Conservation (phyloP, 2,329 filamentous ascomycete genomes). For the Xylariaceae sp. region DNA sequence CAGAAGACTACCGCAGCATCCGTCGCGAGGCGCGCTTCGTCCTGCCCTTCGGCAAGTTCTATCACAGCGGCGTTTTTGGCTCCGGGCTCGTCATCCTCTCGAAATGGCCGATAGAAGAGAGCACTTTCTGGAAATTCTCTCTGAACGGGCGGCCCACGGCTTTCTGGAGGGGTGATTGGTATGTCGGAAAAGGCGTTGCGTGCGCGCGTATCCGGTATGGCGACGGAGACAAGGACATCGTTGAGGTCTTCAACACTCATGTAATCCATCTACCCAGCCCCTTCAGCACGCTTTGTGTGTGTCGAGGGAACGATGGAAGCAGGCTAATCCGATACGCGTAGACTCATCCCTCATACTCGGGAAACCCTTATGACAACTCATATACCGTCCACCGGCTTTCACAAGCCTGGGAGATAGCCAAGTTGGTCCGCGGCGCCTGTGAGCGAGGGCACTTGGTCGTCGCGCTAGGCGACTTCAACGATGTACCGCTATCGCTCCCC, state of each 20-base stretch:
- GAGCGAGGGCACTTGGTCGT: constrained; percentile 80
- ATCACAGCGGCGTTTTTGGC: constrained; percentile 83
- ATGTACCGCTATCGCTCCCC: constrained; percentile 81
- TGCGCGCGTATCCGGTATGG: constrained; percentile 75
- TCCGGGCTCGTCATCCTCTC: constrained; percentile 85
- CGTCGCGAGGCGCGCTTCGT: constrained; percentile 67
- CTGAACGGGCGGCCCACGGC: constrained; percentile 90
- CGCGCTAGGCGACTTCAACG: constrained; percentile 92
- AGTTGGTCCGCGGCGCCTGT: constrained; percentile 76
- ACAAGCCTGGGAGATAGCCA: constrained; percentile 92
- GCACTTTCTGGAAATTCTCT: constrained; percentile 80
- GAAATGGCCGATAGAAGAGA: constrained; percentile 88
- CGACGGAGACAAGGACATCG: constrained; percentile 56
- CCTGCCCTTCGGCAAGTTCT: constrained; percentile 90
- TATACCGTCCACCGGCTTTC: constrained; percentile 88
- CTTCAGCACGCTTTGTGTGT: too few species aligned
- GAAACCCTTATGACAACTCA: constrained; percentile 66
- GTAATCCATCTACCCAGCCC: constrained; percentile 29
- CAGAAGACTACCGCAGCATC: constrained; percentile 76
- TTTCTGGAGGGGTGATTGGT: constrained; percentile 95
- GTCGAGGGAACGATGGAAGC: neutral
- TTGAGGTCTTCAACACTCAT: constrained; percentile 93
- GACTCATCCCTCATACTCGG: constrained; percentile 82
- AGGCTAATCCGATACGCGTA: constrained; percentile 4
- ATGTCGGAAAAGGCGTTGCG: constrained; percentile 89